Evolutionary conservation across 2,329 filamentous ascomycete genomes (phyloP).

Genomic region (Microsporum audouinii): DNA sequence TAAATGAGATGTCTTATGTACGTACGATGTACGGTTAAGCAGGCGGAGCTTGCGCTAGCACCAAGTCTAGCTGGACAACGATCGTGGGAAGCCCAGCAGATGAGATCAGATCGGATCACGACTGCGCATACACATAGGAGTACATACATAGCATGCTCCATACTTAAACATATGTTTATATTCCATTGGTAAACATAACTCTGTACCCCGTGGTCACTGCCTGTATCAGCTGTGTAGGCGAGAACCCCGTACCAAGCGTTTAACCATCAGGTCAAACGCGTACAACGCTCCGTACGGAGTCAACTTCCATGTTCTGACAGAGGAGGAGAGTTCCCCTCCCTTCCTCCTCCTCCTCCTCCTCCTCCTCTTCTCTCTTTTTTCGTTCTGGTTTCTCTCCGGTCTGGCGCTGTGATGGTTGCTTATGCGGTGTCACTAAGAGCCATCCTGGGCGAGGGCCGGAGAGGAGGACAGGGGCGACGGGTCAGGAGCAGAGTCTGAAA

Average conservation of each 20-base stretch:
- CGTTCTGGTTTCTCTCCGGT: too few relatives aligned
- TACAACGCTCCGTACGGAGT: too few relatives aligned
- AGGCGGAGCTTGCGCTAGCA: neutral
- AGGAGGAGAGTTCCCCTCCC: neutral
- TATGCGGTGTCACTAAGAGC: neutral
- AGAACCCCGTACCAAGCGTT: neutral
- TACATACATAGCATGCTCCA: too few relatives aligned
- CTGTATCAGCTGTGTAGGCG: too few relatives aligned
- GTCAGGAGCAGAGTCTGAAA: conserved; percentile 3
- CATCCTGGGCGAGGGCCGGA: neutral
- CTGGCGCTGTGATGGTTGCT: neutral
- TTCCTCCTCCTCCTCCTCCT: too few relatives aligned
- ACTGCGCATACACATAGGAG: too few relatives aligned
- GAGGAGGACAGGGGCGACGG: conserved; percentile 1
- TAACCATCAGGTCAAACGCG: neutral
- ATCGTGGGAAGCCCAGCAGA: neutral
- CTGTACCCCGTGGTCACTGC: too few relatives aligned
- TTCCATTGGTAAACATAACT: too few relatives aligned
- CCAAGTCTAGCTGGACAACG: neutral
- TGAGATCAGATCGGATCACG: neutral
- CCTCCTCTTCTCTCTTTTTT: too few relatives aligned
- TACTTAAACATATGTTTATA: too few relatives aligned
- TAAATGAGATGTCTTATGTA: conserved; percentile 3
- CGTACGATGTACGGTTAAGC: neutral
- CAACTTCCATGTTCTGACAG: neutral